phyloP scores from a whole-genome alignment of 2,329 filamentous ascomycete species.

The Aspergillus thermomutatus region DNA sequence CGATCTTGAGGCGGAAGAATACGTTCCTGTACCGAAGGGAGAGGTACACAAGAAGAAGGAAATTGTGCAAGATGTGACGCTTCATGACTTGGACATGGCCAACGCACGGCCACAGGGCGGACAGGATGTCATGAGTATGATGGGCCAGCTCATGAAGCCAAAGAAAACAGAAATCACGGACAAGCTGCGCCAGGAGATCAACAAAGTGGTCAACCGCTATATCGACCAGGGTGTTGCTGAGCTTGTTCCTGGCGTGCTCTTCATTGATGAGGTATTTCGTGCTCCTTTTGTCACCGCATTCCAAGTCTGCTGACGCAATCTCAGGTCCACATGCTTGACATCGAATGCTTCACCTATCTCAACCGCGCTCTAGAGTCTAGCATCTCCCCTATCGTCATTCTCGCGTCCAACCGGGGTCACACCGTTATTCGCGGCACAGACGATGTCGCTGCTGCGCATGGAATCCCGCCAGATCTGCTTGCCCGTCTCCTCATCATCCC shows the following conservation, averaged over 20 bases:
- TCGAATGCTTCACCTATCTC: constrained; percentile 98
- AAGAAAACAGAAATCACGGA: constrained; percentile 99
- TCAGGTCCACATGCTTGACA: constrained; percentile 97
- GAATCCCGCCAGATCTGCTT: constrained; percentile 89
- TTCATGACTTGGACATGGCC: constrained; percentile 94
- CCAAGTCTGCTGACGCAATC: constrained; percentile 10
- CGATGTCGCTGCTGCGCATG: constrained; percentile 77
- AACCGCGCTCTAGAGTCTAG: constrained; percentile 95
- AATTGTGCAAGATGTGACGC: constrained; percentile 95
- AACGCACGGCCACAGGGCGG: constrained; percentile 94
- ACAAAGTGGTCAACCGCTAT: constrained; percentile 98
- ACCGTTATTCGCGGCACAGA: constrained; percentile 87
- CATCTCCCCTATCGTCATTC: constrained; percentile 94
- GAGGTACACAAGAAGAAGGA: constrained; percentile 99
- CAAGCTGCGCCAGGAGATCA: constrained; percentile 92
- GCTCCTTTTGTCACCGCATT: constrained; percentile 17
- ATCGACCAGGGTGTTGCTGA: constrained; percentile 98
- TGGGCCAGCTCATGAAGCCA: constrained; percentile 99
- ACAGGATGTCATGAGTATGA: constrained; percentile 99
- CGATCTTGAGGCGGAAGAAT: constrained; percentile 97
- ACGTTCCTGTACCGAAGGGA: constrained; percentile 96
- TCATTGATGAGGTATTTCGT: constrained; percentile 84
- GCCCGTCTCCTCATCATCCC: constrained; percentile 93
- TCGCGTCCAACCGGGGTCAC: constrained; percentile 94
- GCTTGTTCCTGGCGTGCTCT: constrained; percentile 94